phyloP scores from a whole-genome alignment of 2,329 filamentous ascomycete species.

The Truncatella angustata region DNA sequence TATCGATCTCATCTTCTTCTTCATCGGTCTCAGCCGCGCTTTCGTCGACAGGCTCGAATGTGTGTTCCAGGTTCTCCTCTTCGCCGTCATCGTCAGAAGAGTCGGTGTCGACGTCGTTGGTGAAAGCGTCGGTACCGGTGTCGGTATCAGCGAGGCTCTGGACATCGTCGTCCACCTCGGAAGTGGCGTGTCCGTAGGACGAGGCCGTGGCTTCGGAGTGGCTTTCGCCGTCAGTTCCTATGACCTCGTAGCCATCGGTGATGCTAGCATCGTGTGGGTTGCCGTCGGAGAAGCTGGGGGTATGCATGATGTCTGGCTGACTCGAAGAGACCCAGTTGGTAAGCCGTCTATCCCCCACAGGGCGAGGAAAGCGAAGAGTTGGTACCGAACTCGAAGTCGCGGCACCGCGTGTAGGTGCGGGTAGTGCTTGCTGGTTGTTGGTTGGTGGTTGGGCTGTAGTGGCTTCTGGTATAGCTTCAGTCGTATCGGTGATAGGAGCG shows the following conservation, averaged over 20 bases:
- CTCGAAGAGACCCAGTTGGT: slow-evolving; percentile 60
- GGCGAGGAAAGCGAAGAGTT: slow-evolving; percentile 54
- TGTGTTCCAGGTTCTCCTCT: slow-evolving; percentile 23
- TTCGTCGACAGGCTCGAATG: slow-evolving; percentile 14
- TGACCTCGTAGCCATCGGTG: slow-evolving; percentile 56
- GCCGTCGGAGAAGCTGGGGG: slow-evolving; percentile 39
- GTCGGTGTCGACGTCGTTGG: slow-evolving; percentile 41
- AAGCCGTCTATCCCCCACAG: slow-evolving; percentile 53
- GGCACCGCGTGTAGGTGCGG: slow-evolving; percentile 8
- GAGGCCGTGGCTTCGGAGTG: slow-evolving; percentile 48
- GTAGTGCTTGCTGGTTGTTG: slow-evolving; percentile 28
- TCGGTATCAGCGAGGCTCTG: slow-evolving; percentile 41
- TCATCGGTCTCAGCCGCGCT: slow-evolving; percentile 12
- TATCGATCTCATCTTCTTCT: slow-evolving; percentile 15
- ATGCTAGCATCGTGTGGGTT: slow-evolving; percentile 42
- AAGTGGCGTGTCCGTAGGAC: slow-evolving; percentile 46
- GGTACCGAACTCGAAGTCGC: slow-evolving; percentile 39
- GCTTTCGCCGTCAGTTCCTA: slow-evolving; percentile 53
- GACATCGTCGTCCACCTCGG: slow-evolving; percentile 41
- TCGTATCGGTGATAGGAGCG: slow-evolving; percentile 23
- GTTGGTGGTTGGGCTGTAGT: slow-evolving; percentile 15
- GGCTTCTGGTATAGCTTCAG: slow-evolving; percentile 22
- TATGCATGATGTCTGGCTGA: slow-evolving; percentile 55
- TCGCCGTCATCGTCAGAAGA: slow-evolving; percentile 40
- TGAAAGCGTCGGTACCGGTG: slow-evolving; percentile 46